Evolutionary conservation across 75 land plant genomes (phyloP).

Genomic region (Chamaecyparis obtusa): DNA sequence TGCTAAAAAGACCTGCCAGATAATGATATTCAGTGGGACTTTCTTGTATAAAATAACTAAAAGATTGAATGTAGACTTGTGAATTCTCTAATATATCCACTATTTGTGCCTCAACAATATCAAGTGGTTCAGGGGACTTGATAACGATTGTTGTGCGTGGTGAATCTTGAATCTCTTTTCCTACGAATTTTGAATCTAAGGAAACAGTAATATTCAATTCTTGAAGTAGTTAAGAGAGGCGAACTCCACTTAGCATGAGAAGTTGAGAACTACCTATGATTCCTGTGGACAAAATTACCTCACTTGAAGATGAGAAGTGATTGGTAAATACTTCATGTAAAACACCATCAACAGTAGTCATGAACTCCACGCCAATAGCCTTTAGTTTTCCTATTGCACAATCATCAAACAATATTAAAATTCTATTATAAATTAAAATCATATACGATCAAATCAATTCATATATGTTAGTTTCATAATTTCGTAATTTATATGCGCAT

Average conservation of each 20-base stretch:
- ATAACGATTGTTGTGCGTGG: not conserved
- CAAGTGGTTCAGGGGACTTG: not conserved
- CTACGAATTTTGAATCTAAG: not conserved
- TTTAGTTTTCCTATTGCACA: not conserved
- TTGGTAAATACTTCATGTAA: conserved; percentile 16
- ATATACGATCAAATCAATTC: no score
- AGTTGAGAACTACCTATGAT: not conserved
- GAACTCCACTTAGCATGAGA: not conserved
- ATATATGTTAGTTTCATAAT: no score
- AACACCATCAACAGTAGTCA: conserved; percentile 31
- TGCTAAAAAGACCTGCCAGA: not conserved
- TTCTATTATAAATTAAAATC: not conserved
- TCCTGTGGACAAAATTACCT: not conserved
- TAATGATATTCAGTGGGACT: not conserved
- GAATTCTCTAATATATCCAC: not conserved
- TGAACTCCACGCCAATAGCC: not conserved
- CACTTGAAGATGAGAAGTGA: not conserved
- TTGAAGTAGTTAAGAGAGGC: not conserved
- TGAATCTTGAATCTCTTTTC: not conserved
- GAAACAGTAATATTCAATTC: not conserved
- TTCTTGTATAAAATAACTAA: not conserved
- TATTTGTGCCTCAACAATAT: no score
- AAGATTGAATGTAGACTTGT: not conserved
- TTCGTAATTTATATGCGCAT: no score
- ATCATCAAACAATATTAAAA: not conserved